Evolutionary conservation across 257 asterid genomes (phyloP).

Genomic region (Voacanga thouarsii): DNA sequence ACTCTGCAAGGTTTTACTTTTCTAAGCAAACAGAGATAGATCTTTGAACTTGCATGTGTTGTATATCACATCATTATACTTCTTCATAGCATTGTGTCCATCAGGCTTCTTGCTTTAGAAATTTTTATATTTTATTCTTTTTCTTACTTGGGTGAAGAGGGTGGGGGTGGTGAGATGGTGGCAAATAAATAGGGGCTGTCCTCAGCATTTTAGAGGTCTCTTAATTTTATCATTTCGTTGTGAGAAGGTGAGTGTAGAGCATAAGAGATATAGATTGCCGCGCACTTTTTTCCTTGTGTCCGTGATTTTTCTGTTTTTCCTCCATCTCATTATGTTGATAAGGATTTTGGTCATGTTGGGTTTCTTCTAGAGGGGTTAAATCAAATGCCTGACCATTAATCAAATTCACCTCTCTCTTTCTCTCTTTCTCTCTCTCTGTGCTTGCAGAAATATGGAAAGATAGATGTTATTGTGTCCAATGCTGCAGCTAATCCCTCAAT

Average conservation of each 20-base stretch:
- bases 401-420: not conserved
- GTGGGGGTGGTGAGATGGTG: too few relatives aligned
- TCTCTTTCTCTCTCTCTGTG: not conserved
- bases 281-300: not conserved
- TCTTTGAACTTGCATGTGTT: not conserved
- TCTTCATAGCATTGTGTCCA: not conserved
- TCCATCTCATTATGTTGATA: not conserved
- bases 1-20: not conserved
- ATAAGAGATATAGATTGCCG: not conserved
- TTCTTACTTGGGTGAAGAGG: not conserved
- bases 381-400: not conserved
- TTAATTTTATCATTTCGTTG: not conserved
- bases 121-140: not conserved
- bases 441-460: constrained; percentile 73
- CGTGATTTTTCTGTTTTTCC: not conserved
- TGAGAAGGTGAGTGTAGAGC: too few relatives aligned
- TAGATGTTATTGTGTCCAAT: constrained; percentile 77
- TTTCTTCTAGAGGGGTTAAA: not conserved
- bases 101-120: not conserved
- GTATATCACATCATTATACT: not conserved
- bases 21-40: too few relatives aligned
- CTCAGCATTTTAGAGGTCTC: not conserved
- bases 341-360: not conserved
- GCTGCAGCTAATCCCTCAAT: constrained; percentile 92
- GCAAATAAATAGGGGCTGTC: not conserved